These are phyloP conservation scores for Trichosporon asahii DNA, from an alignment of 1,284 basidiomycete genomes.

Conservation along the genomic window DNA sequence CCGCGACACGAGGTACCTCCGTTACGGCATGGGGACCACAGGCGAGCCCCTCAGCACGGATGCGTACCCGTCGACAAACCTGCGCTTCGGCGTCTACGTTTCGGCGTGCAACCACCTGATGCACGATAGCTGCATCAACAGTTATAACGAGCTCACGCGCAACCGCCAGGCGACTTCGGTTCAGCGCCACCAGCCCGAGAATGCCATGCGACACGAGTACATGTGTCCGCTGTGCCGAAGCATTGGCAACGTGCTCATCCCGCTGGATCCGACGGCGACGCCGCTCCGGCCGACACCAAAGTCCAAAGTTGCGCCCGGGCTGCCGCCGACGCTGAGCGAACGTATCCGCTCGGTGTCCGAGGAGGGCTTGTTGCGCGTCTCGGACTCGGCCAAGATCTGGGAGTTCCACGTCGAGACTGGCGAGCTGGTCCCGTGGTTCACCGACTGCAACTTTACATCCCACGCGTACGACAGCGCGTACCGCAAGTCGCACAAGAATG, in stretches of 20 bases:
- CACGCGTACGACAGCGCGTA: conserved; percentile 32
- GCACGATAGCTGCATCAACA: conserved; percentile 92
- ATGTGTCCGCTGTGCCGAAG: conserved; percentile 99
- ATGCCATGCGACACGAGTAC: conserved; percentile 85
- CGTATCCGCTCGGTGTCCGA: conserved; percentile 47
- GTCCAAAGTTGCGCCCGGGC: conserved; percentile 22
- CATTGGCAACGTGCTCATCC: conserved; percentile 88
- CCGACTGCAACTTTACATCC: conserved; percentile 37
- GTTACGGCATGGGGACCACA: conserved; percentile 35
- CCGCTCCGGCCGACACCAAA: conserved; percentile 25
- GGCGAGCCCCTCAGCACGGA: conserved; percentile 51
- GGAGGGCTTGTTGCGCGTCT: conserved; percentile 43
- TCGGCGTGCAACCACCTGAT: conserved; percentile 96
- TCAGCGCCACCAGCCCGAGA: conserved; percentile 92
- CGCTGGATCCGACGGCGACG: conserved; percentile 57
- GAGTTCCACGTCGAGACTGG: conserved; percentile 51
- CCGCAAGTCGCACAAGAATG: conserved; percentile 30
- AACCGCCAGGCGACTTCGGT: conserved; percentile 85
- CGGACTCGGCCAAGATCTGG: conserved; percentile 49
- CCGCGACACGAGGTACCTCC: conserved; percentile 48
- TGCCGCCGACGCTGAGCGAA: conserved; percentile 35
- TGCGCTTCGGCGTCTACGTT: conserved; percentile 78
- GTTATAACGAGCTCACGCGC: conserved; percentile 81
- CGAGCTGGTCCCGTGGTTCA: conserved; percentile 49
- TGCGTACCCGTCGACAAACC: conserved; percentile 65